Conservation (phyloP, 202 grass and related monocot species). For the Setaria viridis region DNA sequence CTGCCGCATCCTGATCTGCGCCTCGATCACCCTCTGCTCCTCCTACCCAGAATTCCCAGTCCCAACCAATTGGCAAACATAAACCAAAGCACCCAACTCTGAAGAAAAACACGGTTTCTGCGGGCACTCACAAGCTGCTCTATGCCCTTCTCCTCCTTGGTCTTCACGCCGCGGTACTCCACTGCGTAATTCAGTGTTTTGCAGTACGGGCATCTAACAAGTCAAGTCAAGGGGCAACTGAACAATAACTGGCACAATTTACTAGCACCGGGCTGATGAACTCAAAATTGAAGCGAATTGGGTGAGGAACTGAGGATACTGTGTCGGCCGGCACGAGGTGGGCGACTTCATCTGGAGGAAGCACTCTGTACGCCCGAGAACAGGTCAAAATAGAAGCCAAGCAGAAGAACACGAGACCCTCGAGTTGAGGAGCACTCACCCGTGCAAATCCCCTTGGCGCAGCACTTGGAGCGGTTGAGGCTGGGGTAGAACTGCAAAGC, state of each 20-base stretch:
- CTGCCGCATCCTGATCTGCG: conserved; percentile 89
- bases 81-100: not conserved
- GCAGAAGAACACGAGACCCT: not conserved
- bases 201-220: conserved; percentile 85
- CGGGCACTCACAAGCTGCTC: conserved; percentile 83
- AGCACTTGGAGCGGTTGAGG: conserved; percentile 94
- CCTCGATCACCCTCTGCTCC: conserved; percentile 96
- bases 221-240: conserved; percentile 47
- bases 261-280: not conserved
- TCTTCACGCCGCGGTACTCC: conserved; percentile 87
- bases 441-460: conserved; percentile 92
- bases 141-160: conserved; percentile 87
- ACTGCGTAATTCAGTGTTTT: conserved; percentile 83
- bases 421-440: conserved; percentile 40
- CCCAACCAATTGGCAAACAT: conserved; percentile 8
- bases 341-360: conserved; percentile 95
- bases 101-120: not conserved
- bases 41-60: conserved; percentile 50
- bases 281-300: not conserved
- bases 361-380: conserved; percentile 68
- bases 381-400: conserved; percentile 20
- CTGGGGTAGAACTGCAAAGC: conserved; percentile 78
- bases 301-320: conserved; percentile 64
- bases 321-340: conserved; percentile 62
- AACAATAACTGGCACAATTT: not conserved